phyloP scores from a whole-genome alignment of 106 monocot species.

The Acorus calamus region DNA sequence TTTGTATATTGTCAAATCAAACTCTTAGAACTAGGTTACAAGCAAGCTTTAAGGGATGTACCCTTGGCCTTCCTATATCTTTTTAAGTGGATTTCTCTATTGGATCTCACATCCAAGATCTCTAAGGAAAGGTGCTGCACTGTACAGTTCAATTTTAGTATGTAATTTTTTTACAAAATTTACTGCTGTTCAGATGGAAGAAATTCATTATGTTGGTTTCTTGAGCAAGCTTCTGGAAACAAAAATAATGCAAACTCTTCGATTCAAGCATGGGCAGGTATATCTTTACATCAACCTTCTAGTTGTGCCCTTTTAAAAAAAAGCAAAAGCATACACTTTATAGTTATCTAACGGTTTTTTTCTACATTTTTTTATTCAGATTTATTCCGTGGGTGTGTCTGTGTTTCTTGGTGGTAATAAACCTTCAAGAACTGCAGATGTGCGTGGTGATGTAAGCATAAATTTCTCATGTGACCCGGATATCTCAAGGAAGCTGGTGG shows the following conservation, averaged over 20 bases:
- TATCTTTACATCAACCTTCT: neutral
- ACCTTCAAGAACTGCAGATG: slow-evolving; percentile 92
- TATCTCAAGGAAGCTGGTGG: slow-evolving; percentile 83
- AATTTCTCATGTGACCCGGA: slow-evolving; percentile 94
- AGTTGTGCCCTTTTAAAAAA: neutral
- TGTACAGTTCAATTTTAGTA: slow-evolving; percentile 1
- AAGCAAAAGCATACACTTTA: neutral
- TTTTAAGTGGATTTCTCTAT: too few relatives aligned
- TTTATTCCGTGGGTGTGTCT: slow-evolving; percentile 88
- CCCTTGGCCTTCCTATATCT: too few relatives aligned
- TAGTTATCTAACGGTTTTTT: neutral
- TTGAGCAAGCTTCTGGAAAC: slow-evolving; percentile 94
- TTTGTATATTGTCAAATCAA: neutral
- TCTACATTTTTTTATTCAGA: slow-evolving; percentile 27
- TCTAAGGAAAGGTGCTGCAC: too few relatives aligned
- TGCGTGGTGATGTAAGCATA: slow-evolving; percentile 93
- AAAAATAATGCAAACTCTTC: slow-evolving; percentile 92
- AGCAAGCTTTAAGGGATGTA: too few relatives aligned
- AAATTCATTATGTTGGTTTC: slow-evolving; percentile 92
- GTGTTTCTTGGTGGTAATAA: slow-evolving; percentile 98
- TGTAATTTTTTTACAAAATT: slow-evolving; percentile 5
- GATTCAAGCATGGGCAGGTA: slow-evolving; percentile 99
- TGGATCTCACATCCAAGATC: too few relatives aligned
- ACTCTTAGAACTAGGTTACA: too few relatives aligned
- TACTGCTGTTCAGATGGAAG: slow-evolving; percentile 59